A percentile compares a stretch with the other conserved stretches of the same genome.
These are phyloP conservation scores for Cornus suecica DNA, from an alignment of 148 eudicot species.

Conservation along the genomic window DNA sequence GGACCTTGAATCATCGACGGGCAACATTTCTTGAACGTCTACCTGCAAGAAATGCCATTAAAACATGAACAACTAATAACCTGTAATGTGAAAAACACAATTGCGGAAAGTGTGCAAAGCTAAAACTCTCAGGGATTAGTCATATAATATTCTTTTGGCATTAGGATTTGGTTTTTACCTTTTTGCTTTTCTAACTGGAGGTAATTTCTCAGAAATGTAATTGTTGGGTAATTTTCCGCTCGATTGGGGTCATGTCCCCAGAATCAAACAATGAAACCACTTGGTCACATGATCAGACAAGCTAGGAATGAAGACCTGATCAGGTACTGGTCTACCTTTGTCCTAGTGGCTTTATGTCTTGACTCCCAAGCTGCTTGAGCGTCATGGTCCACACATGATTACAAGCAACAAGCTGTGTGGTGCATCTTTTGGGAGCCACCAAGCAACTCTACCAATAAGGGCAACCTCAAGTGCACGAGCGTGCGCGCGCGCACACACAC, in stretches of 20 bases:
- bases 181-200: not conserved
- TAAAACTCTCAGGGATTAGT: not conserved
- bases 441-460: not conserved
- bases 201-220: not conserved
- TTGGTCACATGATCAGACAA: not conserved
- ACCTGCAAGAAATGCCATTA: slow-evolving; percentile 34
- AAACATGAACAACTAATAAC: slow-evolving; percentile 7
- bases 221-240: not conserved
- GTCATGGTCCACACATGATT: not conserved
- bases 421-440: not conserved
- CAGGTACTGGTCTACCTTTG: not conserved
- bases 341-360: too few species aligned
- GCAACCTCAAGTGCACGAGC: not conserved
- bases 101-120: not conserved
- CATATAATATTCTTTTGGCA: not conserved
- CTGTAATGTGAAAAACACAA: not conserved
- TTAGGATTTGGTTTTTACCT: not conserved
- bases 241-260: not conserved
- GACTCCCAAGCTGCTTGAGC: too few species aligned
- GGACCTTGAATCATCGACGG: slow-evolving; percentile 30
- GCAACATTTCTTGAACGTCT: slow-evolving; percentile 24
- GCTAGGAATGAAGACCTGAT: not conserved
- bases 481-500: not conserved
- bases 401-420: not conserved
- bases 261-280: not conserved